Conservation (phyloP, 257 asterid genomes). For the Fraxinus quadrangulata region DNA sequence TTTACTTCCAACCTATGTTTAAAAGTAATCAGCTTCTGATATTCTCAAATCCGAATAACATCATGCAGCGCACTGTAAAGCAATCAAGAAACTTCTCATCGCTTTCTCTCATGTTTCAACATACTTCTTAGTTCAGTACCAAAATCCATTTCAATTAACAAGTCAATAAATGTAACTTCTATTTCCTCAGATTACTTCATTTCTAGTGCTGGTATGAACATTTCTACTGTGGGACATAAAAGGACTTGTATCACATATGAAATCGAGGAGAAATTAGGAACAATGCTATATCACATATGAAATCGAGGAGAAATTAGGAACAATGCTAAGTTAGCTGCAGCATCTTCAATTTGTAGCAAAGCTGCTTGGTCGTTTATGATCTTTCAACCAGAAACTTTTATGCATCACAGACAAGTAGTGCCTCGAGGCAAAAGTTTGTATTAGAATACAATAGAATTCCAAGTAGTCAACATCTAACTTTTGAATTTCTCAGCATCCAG, state of each 20-base stretch:
- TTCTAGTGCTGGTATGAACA: not conserved
- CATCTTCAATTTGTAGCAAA: not conserved
- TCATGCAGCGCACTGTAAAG: conserved; percentile 3
- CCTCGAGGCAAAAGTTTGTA: not conserved
- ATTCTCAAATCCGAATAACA: not conserved
- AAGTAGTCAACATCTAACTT: not conserved
- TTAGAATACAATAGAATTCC: not conserved
- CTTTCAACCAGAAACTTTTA: not conserved
- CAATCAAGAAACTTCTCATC: not conserved
- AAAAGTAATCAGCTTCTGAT: not conserved
- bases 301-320: not conserved
- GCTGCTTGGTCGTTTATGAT: not conserved
- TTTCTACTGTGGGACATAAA: not conserved
- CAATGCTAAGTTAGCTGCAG: not conserved
- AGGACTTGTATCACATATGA: not conserved
- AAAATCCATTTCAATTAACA: not conserved
- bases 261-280: not conserved
- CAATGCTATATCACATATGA: not conserved
- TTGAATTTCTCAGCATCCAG: not conserved
- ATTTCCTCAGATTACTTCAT: not conserved
- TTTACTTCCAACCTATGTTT: conserved; percentile 11
- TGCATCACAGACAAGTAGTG: not conserved
- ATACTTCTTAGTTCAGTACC: conserved; percentile 6
- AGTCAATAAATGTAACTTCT: not conserved
- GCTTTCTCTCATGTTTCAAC: not conserved